Evolutionary conservation across 805 yeast species (phyloP), one percentile per base, ranked within the genome.

Genomic region (Barnettozyma siamensis): DNA sequence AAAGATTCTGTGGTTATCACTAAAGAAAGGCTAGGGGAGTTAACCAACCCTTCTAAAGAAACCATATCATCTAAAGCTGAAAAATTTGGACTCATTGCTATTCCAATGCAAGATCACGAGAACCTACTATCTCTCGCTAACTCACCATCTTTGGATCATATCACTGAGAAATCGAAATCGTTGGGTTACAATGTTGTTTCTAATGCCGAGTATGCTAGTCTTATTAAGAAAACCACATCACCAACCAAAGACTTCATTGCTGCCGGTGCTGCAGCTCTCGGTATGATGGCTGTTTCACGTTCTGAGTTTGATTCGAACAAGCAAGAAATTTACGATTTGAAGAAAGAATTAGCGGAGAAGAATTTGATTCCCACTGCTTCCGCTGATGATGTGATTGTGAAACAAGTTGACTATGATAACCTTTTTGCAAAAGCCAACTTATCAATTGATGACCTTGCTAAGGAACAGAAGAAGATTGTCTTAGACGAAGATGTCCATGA

Each of bases 281-380:
- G 45, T 17, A 15, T 43, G 10, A 32, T 37, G n/a, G 40, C 43
- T 35, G 21, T 55, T 11, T 16, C 48, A 17, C 29, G 41, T 8
- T 42, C 40, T 11, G 53, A 46, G 6, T 36, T 37, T 31, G 37
- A 41, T 5, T 24, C 31, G 15, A 21, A 45, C 31, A 42, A 52
- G 21, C 24, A 37, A 7, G 40, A 52, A 10, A 20, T 40, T 4
- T 37, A 47, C 4, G 61, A 60, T 15, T 38, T 57, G 21, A 33
- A 50, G 19, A 54, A 50, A n/a, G 49, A 53, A 37, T 37, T 64
- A 26, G 37, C 40, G 3, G 48, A 58, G 21, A 53, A 55, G 15
- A 58, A 67, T 18, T 49, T 55, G 19, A 42, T 63, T 32, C 51
- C 47, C 16, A 62, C 63, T 5, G 31, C 50, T 8, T 39, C 43